Evolutionary conservation across 768 basidiomycete species (phyloP), one percentile per base, ranked within the genome.

Genomic region (Hericium rajendrae): DNA sequence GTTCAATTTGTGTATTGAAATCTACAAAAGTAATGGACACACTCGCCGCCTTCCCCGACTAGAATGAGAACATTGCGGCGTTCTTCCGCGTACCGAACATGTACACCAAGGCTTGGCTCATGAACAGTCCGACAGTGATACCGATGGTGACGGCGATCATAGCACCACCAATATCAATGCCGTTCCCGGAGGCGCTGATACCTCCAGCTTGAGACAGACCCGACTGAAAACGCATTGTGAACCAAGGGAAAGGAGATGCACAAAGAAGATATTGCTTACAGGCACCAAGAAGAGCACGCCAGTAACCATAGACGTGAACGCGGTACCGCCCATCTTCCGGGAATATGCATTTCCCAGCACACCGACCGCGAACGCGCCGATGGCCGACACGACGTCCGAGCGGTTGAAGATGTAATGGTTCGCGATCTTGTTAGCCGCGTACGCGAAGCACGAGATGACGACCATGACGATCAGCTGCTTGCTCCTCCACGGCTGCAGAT

Each of bases 81-180:
- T 82, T 85, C 72, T 91, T 91, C 57, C 86, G 78, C 10, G 79
- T 74, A 6, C 88, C 91, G 62, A 93, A 91, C 57, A 84, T 85
- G 66, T 91, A 91, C 16, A 93, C 88, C 52, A 92, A 69, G 13
- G 88, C 84, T 66, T 89, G 86, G 64, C 86, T 89, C 77, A 86
- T 89, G 71, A 91, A 92, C 43, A 92, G 68, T 16, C 91, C 89
- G 28, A 91, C 88, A 0, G 88, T 91, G 62, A 93, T 91, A 28
- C 91, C 91, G 57, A 92, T 91, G 0, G 87, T 87, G 38, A 92
- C 90, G n/a, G 85, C 82, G 59, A 88, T 87, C 85, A 91, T 91
- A 13, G 88, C 85, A 37, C 86, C 85, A 58, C 90, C 86, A 55
- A 91, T 86, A 62, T 90, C 90, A 59, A 91, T 87, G 28, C 84